Evolutionary conservation across 2,329 filamentous ascomycete species (phyloP), one percentile per base, ranked within the genome.

Genomic region (Esteya vermicola): DNA sequence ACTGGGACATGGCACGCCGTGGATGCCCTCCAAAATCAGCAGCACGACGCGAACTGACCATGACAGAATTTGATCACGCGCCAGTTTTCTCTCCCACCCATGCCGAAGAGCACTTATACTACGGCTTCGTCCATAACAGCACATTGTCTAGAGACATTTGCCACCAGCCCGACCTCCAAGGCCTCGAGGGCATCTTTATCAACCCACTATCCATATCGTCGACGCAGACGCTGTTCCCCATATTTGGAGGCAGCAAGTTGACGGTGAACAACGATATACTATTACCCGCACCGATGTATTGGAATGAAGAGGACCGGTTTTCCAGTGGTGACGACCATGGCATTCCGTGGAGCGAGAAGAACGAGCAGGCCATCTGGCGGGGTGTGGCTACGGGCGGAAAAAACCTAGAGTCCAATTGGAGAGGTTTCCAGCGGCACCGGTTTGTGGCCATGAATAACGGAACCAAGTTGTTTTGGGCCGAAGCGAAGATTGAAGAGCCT

Each of bases 361-460:
- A 53, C 1, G 57, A 67, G 46, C 55, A 53, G 3, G 64, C 70
- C 27, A 59, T 80, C 37, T 82, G 78, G 78, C 72, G 78, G 25
- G 78, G 78, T 26, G 75, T 80, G 9, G 77, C 75, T 2, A 79
- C 77, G 2, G 78, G 78, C 3, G 78, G 78, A 1, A 58, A 59
- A 30, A 76, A 81, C 47, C 59, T 64, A 47, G 50, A 64, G 54
- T 49, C 67, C 22, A 85, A 77, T 49, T 86, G 81, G 81, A 70
- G 64, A 10, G 70, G 75, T 0, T 85, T 85, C 51, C 81, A 86
- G 47, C 73, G 81, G 4, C 81, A 85, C 52, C 77, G 82, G 2
- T 83, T 86, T 52, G 69, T 85, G 2, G 65, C 75, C 34, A 81
- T 85, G 75, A 70, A 78, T 51, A 85, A 86, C 49, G 70, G 64